These are phyloP conservation scores for Trichosanthes truncata DNA, from an alignment of 306 rosid species.

Conservation along the genomic window DNA sequence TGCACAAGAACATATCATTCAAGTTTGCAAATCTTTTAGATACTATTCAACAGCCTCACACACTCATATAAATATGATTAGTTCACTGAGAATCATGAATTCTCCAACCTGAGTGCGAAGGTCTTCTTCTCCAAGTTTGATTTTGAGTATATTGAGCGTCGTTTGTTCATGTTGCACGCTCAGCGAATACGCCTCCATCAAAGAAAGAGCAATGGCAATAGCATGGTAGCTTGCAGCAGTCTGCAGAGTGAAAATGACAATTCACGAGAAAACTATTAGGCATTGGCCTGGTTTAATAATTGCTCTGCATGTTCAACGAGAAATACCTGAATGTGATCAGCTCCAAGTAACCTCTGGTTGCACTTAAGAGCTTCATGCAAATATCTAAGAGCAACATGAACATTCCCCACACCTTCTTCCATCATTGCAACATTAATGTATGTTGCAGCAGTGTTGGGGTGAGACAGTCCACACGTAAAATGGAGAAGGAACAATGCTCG, in stretches of 20 bases:
- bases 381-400: slow-evolving; percentile 89
- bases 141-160: slow-evolving; percentile 79
- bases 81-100: neutral
- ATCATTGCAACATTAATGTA: slow-evolving; percentile 96
- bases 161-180: slow-evolving; percentile 98
- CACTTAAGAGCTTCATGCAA: slow-evolving; percentile 97
- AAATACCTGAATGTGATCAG: slow-evolving; percentile 89
- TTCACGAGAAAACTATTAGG: neutral
- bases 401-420: slow-evolving; percentile 99
- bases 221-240: slow-evolving; percentile 99
- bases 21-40: neutral
- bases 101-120: slow-evolving; percentile 83
- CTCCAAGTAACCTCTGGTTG: slow-evolving; percentile 86
- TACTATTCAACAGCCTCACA: neutral
- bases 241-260: slow-evolving; percentile 26
- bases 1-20: slow-evolving; percentile 20
- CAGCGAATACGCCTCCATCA: slow-evolving; percentile 94
- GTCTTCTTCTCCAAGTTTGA: slow-evolving; percentile 80
- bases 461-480: slow-evolving; percentile 88
- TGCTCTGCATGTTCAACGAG: too few species aligned
- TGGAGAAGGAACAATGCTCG: slow-evolving; percentile 95
- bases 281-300: neutral
- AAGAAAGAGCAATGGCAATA: slow-evolving; percentile 93
- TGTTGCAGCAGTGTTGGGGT: slow-evolving; percentile 97
- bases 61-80: neutral